Base-by-base conservation (phyloP, 495 filamentous ascomycete species). In the Cudoniella acicularis region DNA sequence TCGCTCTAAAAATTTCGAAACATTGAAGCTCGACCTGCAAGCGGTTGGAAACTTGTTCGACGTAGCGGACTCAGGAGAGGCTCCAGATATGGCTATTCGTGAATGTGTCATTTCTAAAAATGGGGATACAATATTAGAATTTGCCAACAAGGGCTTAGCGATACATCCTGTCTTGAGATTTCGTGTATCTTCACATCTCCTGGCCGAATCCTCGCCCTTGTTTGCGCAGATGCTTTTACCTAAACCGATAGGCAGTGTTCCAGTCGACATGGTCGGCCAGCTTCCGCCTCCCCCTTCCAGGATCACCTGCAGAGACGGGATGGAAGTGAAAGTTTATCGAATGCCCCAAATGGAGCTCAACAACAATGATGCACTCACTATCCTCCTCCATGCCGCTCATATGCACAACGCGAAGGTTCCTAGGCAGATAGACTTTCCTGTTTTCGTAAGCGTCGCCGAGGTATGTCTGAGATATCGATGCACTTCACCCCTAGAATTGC, bases 301-400 rank as follows among this genome's bases (percentile, higher is more conserved):
- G 17, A 63, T 70, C 40, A 41, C 61, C 17, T 73, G 66, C 48
- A 60, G 56, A 17, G 72, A 74, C 50, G 66, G 69, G 9, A 67
- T 60, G 45, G 63, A 64, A 52, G 68, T 69, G 1, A 66, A 62
- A 53, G 50, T 74, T 17, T 74, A 70, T 41, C 69, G 67, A 2
- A 75, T 77, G 73, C 72, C 72, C 43, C 71, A 75, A 62, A 57
- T 66, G 1, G 73, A 75, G 48, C 59, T 64, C 25, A 73, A 73
- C 49, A 64, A 58, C 10, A 23, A 69, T 23, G 61, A 65, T 4
- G 55, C 73, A 1, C 50, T 77, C 22, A 70, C 67, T 23, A 71
- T 70, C 11, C 55, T 77, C 11, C 73, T 77, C 10, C 69, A 72
- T 49, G 73, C 73, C 11, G 73, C 72, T 6, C 74, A 77, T 57